Conservation (phyloP, 2,329 filamentous ascomycete species). For the Penicillium decumbens region DNA sequence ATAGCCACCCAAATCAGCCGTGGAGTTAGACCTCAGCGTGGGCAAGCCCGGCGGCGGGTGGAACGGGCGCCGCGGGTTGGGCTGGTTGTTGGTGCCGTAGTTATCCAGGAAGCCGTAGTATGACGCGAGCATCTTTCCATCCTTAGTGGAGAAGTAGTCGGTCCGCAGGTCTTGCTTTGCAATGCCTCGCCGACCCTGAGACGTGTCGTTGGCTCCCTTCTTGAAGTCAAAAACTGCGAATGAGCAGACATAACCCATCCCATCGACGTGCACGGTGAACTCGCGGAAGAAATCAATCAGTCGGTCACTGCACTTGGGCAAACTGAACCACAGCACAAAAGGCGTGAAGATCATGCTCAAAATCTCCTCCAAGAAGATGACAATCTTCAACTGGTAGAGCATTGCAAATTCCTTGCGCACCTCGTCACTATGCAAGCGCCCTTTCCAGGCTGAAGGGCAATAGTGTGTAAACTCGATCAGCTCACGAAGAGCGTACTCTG, state of each 20-base stretch:
- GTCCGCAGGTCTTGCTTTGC: conserved; percentile 64
- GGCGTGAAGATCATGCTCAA: conserved; percentile 89
- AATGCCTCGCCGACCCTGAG: conserved; percentile 34
- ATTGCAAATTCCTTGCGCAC: conserved; percentile 85
- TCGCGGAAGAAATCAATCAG: conserved; percentile 98
- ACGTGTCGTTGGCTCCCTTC: conserved; percentile 61
- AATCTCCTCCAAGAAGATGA: conserved; percentile 90
- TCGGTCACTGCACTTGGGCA: conserved; percentile 83
- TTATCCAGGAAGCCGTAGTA: conserved; percentile 94
- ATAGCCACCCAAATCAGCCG: conserved; percentile 45
- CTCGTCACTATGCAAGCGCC: conserved; percentile 85
- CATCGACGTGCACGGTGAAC: conserved; percentile 95
- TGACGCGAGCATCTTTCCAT: conserved; percentile 97
- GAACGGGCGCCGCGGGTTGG: conserved; percentile 51
- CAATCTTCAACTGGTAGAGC: conserved; percentile 84
- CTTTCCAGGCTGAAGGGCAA: conserved; percentile 81
- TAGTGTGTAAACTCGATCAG: conserved; percentile 94
- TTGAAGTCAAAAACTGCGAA: conserved; percentile 98
- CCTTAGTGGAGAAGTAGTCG: conserved; percentile 91
- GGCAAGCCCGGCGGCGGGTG: conserved; percentile 73
- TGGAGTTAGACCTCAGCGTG: conserved; percentile 59
- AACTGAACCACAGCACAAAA: conserved; percentile 77
- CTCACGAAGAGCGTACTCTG: conserved; percentile 79
- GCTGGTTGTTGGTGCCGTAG: conserved; percentile 69
- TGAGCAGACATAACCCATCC: conserved; percentile 90